Evolutionary conservation across 305 asterid species (phyloP).

Genomic region (Fraxinus angustifolia): DNA sequence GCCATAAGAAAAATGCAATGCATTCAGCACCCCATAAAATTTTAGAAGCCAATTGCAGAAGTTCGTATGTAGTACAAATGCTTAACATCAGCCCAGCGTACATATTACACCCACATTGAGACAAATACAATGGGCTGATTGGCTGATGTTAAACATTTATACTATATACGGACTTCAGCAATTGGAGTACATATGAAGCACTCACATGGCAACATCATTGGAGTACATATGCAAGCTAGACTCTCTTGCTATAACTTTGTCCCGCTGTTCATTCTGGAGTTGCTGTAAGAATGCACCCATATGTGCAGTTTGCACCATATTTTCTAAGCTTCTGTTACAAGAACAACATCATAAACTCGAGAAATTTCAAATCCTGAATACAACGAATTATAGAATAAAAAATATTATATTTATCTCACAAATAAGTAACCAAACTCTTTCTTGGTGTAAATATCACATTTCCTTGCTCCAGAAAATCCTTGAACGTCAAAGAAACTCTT

Average conservation of each 20-base stretch:
- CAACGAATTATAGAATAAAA: background rate
- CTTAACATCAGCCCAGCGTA: background rate
- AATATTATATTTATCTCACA: background rate
- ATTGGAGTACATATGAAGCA: constrained; percentile 4
- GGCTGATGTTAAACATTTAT: no score
- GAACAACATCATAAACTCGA: background rate
- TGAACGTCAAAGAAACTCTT: background rate
- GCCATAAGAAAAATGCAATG: background rate
- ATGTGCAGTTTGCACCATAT: constrained; percentile 61
- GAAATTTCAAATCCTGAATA: background rate
- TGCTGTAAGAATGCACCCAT: constrained; percentile 86
- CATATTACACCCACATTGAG: background rate
- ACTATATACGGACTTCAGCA: no score
- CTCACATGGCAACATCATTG: constrained; percentile 86
- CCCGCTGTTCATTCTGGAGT: constrained; percentile 67
- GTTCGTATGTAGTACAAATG: constrained; percentile 3
- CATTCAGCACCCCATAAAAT: background rate
- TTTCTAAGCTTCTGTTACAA: constrained; percentile 57
- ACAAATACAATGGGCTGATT: background rate
- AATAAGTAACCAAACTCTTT: background rate
- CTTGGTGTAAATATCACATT: background rate
- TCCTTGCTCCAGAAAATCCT: background rate
- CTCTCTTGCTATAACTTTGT: constrained; percentile 56
- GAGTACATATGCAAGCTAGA: constrained; percentile 84
- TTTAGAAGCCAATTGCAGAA: constrained; percentile 6